phyloP scores from a whole-genome alignment of 2,329 filamentous ascomycete genomes.

The Colletotrichum chrysophilum region DNA sequence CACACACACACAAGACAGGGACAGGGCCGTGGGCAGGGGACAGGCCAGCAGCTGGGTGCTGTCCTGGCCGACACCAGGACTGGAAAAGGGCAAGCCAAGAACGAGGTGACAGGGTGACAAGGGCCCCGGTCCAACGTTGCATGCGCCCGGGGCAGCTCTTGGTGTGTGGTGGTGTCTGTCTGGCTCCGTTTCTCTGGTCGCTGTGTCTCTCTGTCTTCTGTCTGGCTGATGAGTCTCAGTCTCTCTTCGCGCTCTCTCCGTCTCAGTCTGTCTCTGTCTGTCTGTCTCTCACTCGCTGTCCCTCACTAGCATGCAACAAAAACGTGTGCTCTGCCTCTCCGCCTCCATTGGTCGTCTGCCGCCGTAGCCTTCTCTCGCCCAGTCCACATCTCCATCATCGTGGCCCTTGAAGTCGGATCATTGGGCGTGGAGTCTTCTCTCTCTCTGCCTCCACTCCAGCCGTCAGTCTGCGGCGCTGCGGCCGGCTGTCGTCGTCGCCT shows the following conservation, averaged over 20 bases:
- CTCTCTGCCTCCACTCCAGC: background rate
- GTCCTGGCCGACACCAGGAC: background rate
- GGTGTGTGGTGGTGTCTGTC: background rate
- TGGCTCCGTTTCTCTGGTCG: background rate
- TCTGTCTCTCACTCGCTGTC: background rate
- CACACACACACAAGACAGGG: background rate
- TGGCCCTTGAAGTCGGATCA: background rate
- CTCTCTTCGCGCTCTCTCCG: background rate
- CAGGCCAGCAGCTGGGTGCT: background rate
- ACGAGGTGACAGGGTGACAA: slow-evolving; percentile 7
- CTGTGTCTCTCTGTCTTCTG: background rate
- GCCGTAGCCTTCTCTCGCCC: background rate
- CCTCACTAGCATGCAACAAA: background rate
- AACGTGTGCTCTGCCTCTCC: background rate
- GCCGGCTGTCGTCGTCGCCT: background rate
- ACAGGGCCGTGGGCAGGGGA: background rate
- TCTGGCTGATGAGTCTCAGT: background rate
- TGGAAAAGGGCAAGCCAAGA: background rate
- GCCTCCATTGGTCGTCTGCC: slow-evolving; percentile 13
- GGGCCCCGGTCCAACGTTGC: slow-evolving; percentile 18
- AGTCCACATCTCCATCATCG: background rate
- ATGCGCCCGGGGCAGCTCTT: slow-evolving; percentile 14
- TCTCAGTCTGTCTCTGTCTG: background rate
- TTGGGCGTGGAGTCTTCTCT: background rate
- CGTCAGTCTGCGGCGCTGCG: background rate